Evolutionary conservation across 768 basidiomycete species (phyloP).

Genomic region (Hortiboletus campestris): DNA sequence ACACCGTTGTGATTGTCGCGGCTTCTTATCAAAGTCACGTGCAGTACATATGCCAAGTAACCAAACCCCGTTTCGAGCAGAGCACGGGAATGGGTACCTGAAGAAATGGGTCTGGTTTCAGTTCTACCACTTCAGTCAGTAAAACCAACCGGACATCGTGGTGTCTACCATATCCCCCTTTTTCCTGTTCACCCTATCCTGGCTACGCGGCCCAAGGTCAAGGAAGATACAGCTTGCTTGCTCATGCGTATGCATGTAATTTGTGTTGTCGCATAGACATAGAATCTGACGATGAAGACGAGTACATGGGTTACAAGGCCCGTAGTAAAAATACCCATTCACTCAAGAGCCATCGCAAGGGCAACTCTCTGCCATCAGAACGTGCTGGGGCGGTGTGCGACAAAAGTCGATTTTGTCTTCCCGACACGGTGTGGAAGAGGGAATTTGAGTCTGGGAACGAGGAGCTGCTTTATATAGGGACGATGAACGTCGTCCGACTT

Average conservation of each 20-base stretch:
- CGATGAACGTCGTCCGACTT: slow-evolving; percentile 91
- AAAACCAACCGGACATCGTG: too few relatives aligned
- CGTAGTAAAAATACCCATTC: slow-evolving; percentile 6
- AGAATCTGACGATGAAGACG: background rate
- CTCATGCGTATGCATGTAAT: slow-evolving; percentile 3
- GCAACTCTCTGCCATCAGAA: slow-evolving; percentile 42
- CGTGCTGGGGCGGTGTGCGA: slow-evolving; percentile 72
- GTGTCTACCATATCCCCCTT: too few relatives aligned
- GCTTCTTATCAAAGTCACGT: too few relatives aligned
- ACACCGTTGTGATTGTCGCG: too few relatives aligned
- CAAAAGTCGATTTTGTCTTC: slow-evolving; percentile 78
- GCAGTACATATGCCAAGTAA: too few relatives aligned
- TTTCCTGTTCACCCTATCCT: too few relatives aligned
- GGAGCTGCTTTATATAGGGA: slow-evolving; percentile 96
- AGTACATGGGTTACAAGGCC: slow-evolving; percentile 15
- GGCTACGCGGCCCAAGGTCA: too few relatives aligned
- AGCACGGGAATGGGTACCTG: too few relatives aligned
- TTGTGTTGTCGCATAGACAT: slow-evolving; percentile 16
- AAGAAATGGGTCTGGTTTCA: too few relatives aligned
- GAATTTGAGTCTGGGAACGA: slow-evolving; percentile 91
- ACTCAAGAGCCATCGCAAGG: background rate
- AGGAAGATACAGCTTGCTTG: background rate
- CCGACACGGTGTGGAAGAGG: slow-evolving; percentile 88
- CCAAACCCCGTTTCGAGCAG: too few relatives aligned
- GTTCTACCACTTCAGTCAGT: too few relatives aligned